phyloP scores from a whole-genome alignment of 257 asterid genomes.

The Lycium ferocissimum region DNA sequence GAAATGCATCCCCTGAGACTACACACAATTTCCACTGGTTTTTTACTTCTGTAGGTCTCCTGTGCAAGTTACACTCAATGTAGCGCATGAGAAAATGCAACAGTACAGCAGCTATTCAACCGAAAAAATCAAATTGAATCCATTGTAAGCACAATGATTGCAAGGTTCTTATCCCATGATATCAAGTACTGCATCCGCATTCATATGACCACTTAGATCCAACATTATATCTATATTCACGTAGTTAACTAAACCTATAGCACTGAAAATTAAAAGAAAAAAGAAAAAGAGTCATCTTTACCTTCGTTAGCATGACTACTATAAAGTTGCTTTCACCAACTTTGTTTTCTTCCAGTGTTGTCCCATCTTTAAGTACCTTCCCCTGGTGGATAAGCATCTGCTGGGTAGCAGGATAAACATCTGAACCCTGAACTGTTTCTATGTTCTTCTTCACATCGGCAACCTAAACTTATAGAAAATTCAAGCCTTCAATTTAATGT shows the following conservation, averaged over 20 bases:
- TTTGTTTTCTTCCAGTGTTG: slow-evolving; percentile 70
- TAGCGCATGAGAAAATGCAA: not conserved
- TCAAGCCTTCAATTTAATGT: not conserved
- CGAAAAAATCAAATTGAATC: not conserved
- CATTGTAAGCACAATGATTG: not conserved
- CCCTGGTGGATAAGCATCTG: slow-evolving; percentile 84
- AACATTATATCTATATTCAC: slow-evolving; percentile 22
- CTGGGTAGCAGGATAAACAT: slow-evolving; percentile 71
- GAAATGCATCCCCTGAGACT: not conserved
- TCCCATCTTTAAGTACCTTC: slow-evolving; percentile 76
- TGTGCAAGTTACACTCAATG: not conserved
- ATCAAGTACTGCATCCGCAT: not conserved
- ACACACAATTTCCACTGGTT: not conserved
- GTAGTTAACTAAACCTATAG: slow-evolving; percentile 1
- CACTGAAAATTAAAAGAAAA: slow-evolving; percentile 21
- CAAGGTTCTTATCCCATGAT: not conserved
- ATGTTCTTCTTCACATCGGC: slow-evolving; percentile 75
- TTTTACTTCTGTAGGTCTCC: not conserved
- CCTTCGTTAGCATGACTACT: slow-evolving; percentile 78
- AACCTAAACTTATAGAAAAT: slow-evolving; percentile 46
- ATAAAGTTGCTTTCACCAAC: slow-evolving; percentile 74
- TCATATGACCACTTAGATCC: slow-evolving; percentile 4
- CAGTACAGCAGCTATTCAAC: not conserved
- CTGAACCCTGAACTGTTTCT: slow-evolving; percentile 68
- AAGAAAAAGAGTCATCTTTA: slow-evolving; percentile 28